phyloP scores from a whole-genome alignment of 75 land plant genomes.

The Chamaecyparis obtusa region DNA sequence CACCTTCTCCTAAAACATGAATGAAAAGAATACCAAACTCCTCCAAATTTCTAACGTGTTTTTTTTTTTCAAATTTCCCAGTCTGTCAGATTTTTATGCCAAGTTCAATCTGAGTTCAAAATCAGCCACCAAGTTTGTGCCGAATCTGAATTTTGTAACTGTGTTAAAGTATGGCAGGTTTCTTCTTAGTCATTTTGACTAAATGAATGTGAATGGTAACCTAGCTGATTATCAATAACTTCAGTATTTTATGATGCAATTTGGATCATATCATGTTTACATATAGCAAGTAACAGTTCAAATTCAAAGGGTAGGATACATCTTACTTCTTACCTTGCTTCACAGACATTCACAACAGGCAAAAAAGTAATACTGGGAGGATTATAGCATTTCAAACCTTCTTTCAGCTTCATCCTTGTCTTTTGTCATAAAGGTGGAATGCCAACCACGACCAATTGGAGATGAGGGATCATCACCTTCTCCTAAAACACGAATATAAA shows the following conservation, averaged over 20 bases:
- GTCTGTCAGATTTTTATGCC: too few relatives aligned
- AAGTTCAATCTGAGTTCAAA: too few relatives aligned
- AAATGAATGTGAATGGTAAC: too few relatives aligned
- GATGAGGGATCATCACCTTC: slow-evolving; percentile 91
- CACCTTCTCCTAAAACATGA: slow-evolving; percentile 65
- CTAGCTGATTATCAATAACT: too few relatives aligned
- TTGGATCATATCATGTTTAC: not conserved
- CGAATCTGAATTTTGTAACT: too few relatives aligned
- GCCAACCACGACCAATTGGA: slow-evolving; percentile 98
- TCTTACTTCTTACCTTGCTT: not conserved
- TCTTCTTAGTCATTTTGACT: too few relatives aligned
- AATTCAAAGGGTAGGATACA: not conserved
- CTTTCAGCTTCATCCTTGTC: slow-evolving; percentile 74
- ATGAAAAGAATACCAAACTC: slow-evolving; percentile 74
- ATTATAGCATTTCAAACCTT: slow-evolving; percentile 41
- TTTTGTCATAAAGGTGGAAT: slow-evolving; percentile 88
- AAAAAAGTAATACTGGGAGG: not conserved
- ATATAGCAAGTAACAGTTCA: not conserved
- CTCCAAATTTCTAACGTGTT: slow-evolving; percentile 57
- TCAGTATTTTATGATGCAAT: too few relatives aligned
- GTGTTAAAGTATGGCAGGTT: too few relatives aligned
- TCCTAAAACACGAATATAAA: slow-evolving; percentile 72
- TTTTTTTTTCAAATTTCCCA: too few relatives aligned
- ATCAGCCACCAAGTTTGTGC: too few relatives aligned
- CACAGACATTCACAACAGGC: not conserved